phyloP scores from a whole-genome alignment of 495 filamentous ascomycete species.

The Xylaria palmicola region DNA sequence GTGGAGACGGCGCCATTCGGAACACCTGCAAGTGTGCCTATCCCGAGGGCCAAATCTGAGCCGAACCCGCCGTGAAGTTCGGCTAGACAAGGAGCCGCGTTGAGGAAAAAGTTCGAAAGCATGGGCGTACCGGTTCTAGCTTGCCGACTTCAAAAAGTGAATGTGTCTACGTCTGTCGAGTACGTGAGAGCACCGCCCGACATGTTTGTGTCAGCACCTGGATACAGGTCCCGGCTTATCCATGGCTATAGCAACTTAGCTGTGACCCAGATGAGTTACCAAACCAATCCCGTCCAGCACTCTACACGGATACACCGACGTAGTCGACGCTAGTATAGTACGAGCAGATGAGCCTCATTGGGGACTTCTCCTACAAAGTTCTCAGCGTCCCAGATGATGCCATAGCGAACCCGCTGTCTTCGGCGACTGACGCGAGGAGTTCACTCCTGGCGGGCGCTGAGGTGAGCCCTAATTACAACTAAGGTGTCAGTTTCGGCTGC shows the following conservation, averaged over 20 bases:
- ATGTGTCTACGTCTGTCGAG: conserved; percentile 54
- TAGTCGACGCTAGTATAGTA: conserved; percentile 54
- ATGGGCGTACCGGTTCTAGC: conserved; percentile 44
- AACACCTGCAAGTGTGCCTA: no score
- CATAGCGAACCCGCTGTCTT: conserved; percentile 57
- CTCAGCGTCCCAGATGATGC: conserved; percentile 41
- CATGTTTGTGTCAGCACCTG: conserved; percentile 41
- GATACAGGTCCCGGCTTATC: conserved; percentile 51
- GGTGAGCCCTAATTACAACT: conserved; percentile 50
- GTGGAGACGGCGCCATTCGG: no score
- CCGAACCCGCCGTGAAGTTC: no score
- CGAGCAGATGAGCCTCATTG: conserved; percentile 51
- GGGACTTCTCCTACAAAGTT: conserved; percentile 46
- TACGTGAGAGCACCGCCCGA: conserved; percentile 51
- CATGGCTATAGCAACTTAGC: conserved; percentile 41
- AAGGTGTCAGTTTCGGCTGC: conserved; percentile 62
- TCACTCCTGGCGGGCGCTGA: conserved; percentile 53
- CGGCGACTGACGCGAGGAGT: conserved; percentile 57
- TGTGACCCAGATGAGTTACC: conserved; percentile 45
- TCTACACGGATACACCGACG: conserved; percentile 53
- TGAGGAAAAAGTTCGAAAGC: conserved; percentile 40
- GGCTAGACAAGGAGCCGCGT: conserved; percentile 43
- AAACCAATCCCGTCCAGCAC: conserved; percentile 56
- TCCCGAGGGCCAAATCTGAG: no score
- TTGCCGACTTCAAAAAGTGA: conserved; percentile 44